These are phyloP conservation scores for Podospora tetraspora DNA, from an alignment of 495 filamentous ascomycete species.

Conservation along the genomic window DNA sequence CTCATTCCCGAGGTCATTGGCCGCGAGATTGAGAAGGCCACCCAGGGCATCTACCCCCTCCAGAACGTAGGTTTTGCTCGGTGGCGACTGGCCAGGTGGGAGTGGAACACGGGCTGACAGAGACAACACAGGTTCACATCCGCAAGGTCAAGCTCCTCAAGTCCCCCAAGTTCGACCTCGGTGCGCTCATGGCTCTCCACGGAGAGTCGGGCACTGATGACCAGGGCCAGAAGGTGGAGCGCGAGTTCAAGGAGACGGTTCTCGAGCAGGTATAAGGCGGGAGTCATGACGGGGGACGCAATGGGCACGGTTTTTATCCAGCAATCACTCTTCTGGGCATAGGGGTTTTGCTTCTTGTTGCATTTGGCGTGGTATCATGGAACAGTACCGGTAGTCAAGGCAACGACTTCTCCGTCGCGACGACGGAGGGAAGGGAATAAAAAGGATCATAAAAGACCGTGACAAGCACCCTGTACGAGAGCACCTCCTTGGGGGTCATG, in stretches of 20 bases:
- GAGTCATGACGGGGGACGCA: slow-evolving; percentile 39
- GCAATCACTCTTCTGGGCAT: slow-evolving; percentile 47
- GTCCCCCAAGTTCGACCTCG: slow-evolving; percentile 96
- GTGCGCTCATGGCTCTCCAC: slow-evolving; percentile 88
- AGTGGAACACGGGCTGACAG: slow-evolving; percentile 15
- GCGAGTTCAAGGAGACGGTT: slow-evolving; percentile 97
- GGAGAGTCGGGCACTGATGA: slow-evolving; percentile 96
- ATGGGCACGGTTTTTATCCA: slow-evolving; percentile 45
- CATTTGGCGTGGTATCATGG: slow-evolving; percentile 53
- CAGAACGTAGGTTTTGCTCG: slow-evolving; percentile 71
- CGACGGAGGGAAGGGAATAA: slow-evolving; percentile 33
- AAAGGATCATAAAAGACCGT: slow-evolving; percentile 35
- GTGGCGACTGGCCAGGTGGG: background rate
- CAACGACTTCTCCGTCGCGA: slow-evolving; percentile 36
- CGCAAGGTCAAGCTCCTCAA: slow-evolving; percentile 99
- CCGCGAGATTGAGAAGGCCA: slow-evolving; percentile 98
- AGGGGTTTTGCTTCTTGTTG: slow-evolving; percentile 46
- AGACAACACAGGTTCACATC: slow-evolving; percentile 79
- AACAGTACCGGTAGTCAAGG: slow-evolving; percentile 37
- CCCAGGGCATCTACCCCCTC: slow-evolving; percentile 97
- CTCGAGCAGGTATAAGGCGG: slow-evolving; percentile 79
- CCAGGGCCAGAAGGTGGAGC: slow-evolving; percentile 95
- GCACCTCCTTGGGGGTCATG: background rate
- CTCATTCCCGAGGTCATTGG: slow-evolving; percentile 98
- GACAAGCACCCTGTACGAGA: slow-evolving; percentile 18